Base-by-base conservation (phyloP, 2,329 filamentous ascomycete genomes). In the Scedosporium dehoogii region DNA sequence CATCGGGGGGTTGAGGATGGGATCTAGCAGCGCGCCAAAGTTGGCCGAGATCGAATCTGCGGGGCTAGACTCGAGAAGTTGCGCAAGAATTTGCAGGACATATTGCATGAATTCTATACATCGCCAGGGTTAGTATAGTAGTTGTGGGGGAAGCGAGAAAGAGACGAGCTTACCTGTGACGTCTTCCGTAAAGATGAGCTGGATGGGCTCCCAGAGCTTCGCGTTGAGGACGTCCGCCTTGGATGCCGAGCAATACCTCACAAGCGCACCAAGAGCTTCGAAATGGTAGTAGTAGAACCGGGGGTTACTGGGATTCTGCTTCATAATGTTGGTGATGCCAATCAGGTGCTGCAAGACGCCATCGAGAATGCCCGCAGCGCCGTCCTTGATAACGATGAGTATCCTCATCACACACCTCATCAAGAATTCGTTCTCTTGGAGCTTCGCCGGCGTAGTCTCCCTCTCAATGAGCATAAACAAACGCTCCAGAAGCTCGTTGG, bases 321-420 rank as follows among this genome's bases (percentile, higher is more conserved):
- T 89, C 74, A 97, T 97, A 67, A 96, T 87, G 69, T 89, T 89
- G 58, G 92, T 96, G 69, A 99, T 97, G 65, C 84, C 88, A 70
- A 96, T 86, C 64, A 99, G 83, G 73, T 96, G 92, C 60, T 85
- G 83, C 61, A 97, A 78, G n/a, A 96, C 85, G 67, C 82, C 84
- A 68, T 96, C 91, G 5, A 88, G 81, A 58, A 94, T 86, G 1
- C 86, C 82, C 2, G 87, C 76, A 14, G 93, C 85, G 29, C 86
- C 89, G 58, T 96, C 92, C 72, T 89, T 90, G 74, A 97, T 89
- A 66, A 97, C 92, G 67, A 99, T 92, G 64, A 99, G 80, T 12
- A 99, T 93, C 69, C 94, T 86, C 94, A 99, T 99, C 63, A 97
- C 91, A 70, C 94, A 99, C 69, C 92, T 90, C 92, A 99, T 97